These are phyloP conservation scores for Oxytropis ochrocephala DNA, from an alignment of 306 rosid genomes.

Conservation along the genomic window DNA sequence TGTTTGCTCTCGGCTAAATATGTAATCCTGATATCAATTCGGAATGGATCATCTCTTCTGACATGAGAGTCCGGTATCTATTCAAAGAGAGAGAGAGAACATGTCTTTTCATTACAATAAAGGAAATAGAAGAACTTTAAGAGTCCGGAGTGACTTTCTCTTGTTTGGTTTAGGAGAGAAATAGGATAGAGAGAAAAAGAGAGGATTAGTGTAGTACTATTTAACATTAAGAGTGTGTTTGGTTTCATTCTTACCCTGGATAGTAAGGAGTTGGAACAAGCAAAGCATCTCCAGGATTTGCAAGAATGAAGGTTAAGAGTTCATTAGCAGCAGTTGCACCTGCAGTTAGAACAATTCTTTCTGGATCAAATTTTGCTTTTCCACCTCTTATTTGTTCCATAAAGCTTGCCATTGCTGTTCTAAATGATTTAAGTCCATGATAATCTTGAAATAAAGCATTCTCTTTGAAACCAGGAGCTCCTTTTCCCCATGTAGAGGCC, in stretches of 20 bases:
- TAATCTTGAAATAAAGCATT: constrained; percentile 91
- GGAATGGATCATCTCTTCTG: too few species aligned
- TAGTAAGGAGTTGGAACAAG: constrained; percentile 91
- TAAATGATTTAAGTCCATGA: constrained; percentile 68
- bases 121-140: too few species aligned
- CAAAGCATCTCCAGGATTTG: constrained; percentile 78
- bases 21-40: too few species aligned
- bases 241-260: constrained; percentile 59
- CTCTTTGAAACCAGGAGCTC: constrained; percentile 55
- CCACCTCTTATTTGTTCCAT: constrained; percentile 85
- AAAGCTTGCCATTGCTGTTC: constrained; percentile 84
- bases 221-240: too few species aligned
- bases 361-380: constrained; percentile 59
- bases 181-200: too few species aligned
- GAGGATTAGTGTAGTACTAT: too few species aligned
- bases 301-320: constrained; percentile 73
- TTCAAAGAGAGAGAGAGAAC: too few species aligned
- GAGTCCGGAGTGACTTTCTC: too few species aligned
- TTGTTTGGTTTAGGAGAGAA: too few species aligned
- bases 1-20: too few species aligned
- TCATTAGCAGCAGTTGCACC: constrained; percentile 98
- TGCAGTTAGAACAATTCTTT: constrained; percentile 72
- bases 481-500: constrained; percentile 40
- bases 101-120: too few species aligned
- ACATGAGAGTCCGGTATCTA: too few species aligned